These are phyloP conservation scores for Darksidea phi DNA, from an alignment of 495 filamentous ascomycete genomes.

Conservation along the genomic window DNA sequence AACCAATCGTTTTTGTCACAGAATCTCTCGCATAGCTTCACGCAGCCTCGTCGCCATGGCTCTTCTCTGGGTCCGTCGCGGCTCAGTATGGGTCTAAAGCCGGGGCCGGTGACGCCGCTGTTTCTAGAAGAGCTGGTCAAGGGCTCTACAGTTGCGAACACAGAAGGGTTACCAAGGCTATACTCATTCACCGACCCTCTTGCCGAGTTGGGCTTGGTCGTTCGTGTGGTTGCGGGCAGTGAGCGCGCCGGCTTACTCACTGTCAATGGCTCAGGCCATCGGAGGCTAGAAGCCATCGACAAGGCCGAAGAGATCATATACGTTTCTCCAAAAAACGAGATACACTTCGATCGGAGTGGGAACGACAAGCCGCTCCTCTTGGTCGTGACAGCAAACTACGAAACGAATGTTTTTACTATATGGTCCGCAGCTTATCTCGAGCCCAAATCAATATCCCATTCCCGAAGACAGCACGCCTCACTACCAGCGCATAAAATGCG, in stretches of 20 bases:
- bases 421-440: constrained; percentile 73
- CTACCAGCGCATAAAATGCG: constrained; percentile 58
- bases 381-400: constrained; percentile 76
- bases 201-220: constrained; percentile 79
- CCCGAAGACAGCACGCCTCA: constrained; percentile 51
- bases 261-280: constrained; percentile 26
- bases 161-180: constrained; percentile 67
- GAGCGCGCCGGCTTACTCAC: constrained; percentile 22
- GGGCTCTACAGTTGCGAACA: constrained; percentile 7
- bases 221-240: constrained; percentile 43
- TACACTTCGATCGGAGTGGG: constrained; percentile 37
- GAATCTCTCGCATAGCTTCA: constrained; percentile 36
- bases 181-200: constrained; percentile 87
- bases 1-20: constrained; percentile 46
- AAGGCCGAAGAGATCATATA: constrained; percentile 78
- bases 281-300: constrained; percentile 56
- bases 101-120: constrained; percentile 11
- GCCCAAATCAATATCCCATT: constrained; percentile 54
- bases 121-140: constrained; percentile 33
- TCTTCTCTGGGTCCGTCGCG: constrained; percentile 18
- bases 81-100: constrained; percentile 13
- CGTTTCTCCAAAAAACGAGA: constrained; percentile 61
- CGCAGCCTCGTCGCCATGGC: constrained; percentile 21
- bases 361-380: constrained; percentile 59
- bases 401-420: constrained; percentile 69